These are phyloP conservation scores for Fragilariopsis cylindrus DNA, from an alignment of 108 stramenopile species.

Conservation along the genomic window DNA sequence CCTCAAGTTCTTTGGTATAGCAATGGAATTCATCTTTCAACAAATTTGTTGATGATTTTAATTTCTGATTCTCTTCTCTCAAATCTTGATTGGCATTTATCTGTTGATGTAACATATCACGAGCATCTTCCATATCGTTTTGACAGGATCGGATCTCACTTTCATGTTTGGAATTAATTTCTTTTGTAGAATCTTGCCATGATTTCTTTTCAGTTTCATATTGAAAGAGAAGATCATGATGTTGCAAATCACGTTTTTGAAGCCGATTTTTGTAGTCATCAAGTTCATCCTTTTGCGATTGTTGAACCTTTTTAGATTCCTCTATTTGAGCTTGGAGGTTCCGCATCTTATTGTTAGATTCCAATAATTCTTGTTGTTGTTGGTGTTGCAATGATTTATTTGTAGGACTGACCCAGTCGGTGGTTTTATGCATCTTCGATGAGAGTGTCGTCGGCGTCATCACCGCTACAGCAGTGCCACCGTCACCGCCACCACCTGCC, in stretches of 20 bases:
- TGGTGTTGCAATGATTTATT: not conserved
- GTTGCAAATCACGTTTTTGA: not conserved
- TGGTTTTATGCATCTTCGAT: not conserved
- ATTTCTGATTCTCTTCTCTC: not conserved
- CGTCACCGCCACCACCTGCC: not conserved
- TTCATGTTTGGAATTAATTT: not conserved
- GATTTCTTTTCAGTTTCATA: not conserved
- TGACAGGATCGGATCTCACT: not conserved
- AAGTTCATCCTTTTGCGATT: constrained; percentile 4
- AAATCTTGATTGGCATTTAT: constrained; percentile 1
- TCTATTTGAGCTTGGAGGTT: not conserved
- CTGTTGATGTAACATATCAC: not conserved
- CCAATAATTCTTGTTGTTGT: not conserved
- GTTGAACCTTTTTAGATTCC: not conserved
- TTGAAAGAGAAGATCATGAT: not conserved
- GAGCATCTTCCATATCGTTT: not conserved
- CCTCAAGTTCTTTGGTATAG: constrained; percentile 7
- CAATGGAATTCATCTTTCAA: not conserved
- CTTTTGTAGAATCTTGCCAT: not conserved
- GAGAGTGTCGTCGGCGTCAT: not conserved
- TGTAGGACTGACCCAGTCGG: not conserved
- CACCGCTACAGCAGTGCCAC: too few species aligned
- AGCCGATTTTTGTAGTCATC: constrained; percentile 1
- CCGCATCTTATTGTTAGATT: not conserved
- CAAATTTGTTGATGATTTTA: not conserved